phyloP scores from a whole-genome alignment of 2,329 filamentous ascomycete genomes.

The Fusarium annulatum region DNA sequence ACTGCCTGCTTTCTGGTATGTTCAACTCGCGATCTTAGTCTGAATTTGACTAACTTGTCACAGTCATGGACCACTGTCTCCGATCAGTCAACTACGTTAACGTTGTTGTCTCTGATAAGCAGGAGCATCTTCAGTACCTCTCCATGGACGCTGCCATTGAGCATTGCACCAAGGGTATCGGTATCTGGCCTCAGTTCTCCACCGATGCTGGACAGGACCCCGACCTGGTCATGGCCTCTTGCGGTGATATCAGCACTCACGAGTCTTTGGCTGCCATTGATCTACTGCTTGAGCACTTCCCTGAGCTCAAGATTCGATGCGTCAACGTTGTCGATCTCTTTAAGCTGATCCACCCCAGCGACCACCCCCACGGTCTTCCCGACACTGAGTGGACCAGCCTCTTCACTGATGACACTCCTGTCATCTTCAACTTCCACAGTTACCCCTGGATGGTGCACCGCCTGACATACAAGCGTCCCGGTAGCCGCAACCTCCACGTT shows the following conservation, averaged over 20 bases:
- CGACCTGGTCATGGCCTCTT: slow-evolving; percentile 80
- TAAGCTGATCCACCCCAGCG: slow-evolving; percentile 76
- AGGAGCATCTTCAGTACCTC: slow-evolving; percentile 81
- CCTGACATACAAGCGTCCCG: slow-evolving; percentile 79
- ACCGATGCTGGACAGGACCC: slow-evolving; percentile 76
- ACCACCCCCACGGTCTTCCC: slow-evolving; percentile 79
- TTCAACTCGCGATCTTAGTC: neutral
- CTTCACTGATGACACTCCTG: slow-evolving; percentile 77
- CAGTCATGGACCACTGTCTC: slow-evolving; percentile 79
- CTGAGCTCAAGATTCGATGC: slow-evolving; percentile 79
- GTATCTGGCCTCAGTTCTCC: slow-evolving; percentile 81
- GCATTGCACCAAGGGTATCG: slow-evolving; percentile 82
- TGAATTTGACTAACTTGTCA: slow-evolving; percentile 23
- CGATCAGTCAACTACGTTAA: slow-evolving; percentile 82
- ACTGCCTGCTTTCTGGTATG: slow-evolving; percentile 73
- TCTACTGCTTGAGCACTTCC: slow-evolving; percentile 76
- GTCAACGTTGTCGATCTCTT: slow-evolving; percentile 86
- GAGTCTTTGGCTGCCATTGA: slow-evolving; percentile 81
- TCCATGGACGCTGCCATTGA: slow-evolving; percentile 76
- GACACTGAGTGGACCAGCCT: slow-evolving; percentile 74
- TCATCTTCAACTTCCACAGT: slow-evolving; percentile 87
- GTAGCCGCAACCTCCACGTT: slow-evolving; percentile 76
- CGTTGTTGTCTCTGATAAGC: slow-evolving; percentile 82
- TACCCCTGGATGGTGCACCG: slow-evolving; percentile 85
- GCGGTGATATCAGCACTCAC: slow-evolving; percentile 79